These are phyloP conservation scores for Linaria vulgaris DNA, from an alignment of 257 asterid species.

Conservation along the genomic window DNA sequence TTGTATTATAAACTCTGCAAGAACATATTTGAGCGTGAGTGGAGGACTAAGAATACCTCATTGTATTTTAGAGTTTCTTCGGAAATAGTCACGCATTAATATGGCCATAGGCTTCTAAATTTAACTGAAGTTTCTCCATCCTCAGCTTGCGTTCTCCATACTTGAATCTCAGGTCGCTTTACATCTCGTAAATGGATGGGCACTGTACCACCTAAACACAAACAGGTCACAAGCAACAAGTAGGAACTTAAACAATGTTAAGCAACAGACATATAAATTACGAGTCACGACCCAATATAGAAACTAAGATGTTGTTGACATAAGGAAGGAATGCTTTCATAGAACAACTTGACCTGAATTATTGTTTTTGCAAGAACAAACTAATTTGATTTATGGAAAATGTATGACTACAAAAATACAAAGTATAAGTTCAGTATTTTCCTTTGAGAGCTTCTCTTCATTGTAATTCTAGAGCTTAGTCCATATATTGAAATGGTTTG, in stretches of 20 bases:
- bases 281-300: no score
- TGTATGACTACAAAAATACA: no score
- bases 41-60: conserved; percentile 75
- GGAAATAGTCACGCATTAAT: conserved; percentile 48
- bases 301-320: background rate
- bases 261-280: background rate
- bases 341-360: background rate
- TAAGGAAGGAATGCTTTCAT: background rate
- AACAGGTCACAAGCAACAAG: conserved; percentile 6
- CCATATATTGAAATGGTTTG: no score
- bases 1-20: no score
- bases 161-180: conserved; percentile 66
- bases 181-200: conserved; percentile 81
- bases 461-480: no score
- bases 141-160: conserved; percentile 59
- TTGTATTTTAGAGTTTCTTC: conserved; percentile 65
- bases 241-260: background rate
- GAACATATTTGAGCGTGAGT: no score
- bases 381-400: no score
- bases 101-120: conserved; percentile 52
- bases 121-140: conserved; percentile 50
- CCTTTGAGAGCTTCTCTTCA: no score
- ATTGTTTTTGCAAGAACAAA: no score
- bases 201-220: conserved; percentile 61
- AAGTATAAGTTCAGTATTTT: no score